Evolutionary conservation across 805 yeast genomes (phyloP).

Genomic region (Lachancea lanzarotensis): DNA sequence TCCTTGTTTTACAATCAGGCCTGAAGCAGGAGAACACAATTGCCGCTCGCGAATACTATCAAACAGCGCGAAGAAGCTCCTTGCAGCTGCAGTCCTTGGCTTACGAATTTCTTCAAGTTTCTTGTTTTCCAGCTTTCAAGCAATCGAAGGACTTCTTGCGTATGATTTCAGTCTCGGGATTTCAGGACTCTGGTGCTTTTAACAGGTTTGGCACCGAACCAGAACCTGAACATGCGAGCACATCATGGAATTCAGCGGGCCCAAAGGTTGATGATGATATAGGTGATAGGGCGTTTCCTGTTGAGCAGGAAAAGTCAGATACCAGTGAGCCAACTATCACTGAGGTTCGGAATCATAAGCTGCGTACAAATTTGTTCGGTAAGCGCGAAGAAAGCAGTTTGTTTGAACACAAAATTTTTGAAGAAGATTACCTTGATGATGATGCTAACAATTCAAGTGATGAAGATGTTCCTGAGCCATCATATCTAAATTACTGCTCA

Average conservation of each 20-base stretch:
- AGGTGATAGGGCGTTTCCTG: constrained; percentile 6
- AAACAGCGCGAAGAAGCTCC: constrained; percentile 52
- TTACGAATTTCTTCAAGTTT: constrained; percentile 44
- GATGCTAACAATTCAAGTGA: constrained; percentile 10
- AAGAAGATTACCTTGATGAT: constrained; percentile 15
- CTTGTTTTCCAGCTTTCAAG: constrained; percentile 51
- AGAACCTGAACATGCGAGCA: constrained; percentile 4
- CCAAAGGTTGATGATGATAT: constrained; percentile 30
- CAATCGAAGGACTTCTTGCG: constrained; percentile 50
- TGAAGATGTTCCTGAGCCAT: neutral
- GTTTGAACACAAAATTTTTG: constrained; percentile 13
- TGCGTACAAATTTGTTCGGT: constrained; percentile 13
- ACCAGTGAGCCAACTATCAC: neutral
- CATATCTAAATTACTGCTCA: neutral
- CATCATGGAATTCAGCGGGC: neutral
- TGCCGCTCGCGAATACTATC: neutral
- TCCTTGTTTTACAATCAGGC: neutral
- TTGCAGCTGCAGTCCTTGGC: constrained; percentile 51
- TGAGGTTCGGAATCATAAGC: constrained; percentile 1
- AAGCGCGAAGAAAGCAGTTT: constrained; percentile 8
- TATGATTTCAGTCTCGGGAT: constrained; percentile 41
- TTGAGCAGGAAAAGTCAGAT: constrained; percentile 19
- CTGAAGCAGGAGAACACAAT: neutral
- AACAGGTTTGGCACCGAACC: constrained; percentile 19
- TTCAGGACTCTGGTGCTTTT: constrained; percentile 26